phyloP scores from a whole-genome alignment of 495 filamentous ascomycete species.

The Cercophora samala region DNA sequence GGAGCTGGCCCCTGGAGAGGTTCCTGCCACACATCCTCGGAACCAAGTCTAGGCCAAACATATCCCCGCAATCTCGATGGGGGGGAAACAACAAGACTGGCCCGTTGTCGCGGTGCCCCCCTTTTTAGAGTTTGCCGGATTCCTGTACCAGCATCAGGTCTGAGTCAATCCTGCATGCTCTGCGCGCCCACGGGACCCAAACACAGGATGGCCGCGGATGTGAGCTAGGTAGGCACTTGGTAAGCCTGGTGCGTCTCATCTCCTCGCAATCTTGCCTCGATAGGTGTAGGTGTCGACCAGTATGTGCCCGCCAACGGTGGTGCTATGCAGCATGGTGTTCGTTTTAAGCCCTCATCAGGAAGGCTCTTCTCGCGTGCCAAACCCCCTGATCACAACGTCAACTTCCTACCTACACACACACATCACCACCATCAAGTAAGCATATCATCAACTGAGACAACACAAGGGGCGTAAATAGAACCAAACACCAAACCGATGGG shows the following conservation, averaged over 20 bases:
- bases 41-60: neutral
- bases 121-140: slow-evolving; percentile 7
- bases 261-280: neutral
- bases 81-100: neutral
- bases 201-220: neutral
- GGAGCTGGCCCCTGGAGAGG: neutral
- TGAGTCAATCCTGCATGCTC: slow-evolving; percentile 5
- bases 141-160: slow-evolving; percentile 3
- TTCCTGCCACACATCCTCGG: neutral
- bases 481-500: slow-evolving; percentile 12
- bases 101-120: neutral
- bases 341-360: neutral
- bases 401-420: neutral
- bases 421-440: neutral
- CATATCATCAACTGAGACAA: neutral
- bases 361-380: neutral
- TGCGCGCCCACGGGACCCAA: neutral
- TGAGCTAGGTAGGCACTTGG: neutral
- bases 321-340: neutral
- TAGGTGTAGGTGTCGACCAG: neutral
- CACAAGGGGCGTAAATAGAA: neutral
- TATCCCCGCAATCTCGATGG: neutral
- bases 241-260: neutral
- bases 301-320: neutral
- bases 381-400: neutral